Evolutionary conservation across 1,284 basidiomycete genomes (phyloP), one percentile per base, ranked within the genome.

Genomic region (Leucoagaricus sp.): DNA sequence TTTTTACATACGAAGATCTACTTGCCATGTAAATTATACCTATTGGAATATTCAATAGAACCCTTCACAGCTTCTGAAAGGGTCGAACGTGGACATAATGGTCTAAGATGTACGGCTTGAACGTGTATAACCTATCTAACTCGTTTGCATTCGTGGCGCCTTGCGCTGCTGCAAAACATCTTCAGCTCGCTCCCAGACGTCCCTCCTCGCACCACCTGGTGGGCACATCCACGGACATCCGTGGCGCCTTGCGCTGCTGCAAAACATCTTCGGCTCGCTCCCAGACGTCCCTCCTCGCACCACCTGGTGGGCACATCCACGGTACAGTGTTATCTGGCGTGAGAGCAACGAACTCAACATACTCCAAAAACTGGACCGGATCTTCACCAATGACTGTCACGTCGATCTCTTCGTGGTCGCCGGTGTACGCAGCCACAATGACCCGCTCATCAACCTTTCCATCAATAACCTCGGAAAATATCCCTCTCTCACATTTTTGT

Each of bases 181-280:
- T 17, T 54, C 53, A 15, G 45, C 53, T 36, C 53, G 23, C 17
- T 48, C 45, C 53, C 53, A 54, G 31, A 48, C 25, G 31, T 48
- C 34, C 45, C 19, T 41, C 10, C 10, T 25, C 10, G 6, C 12
- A n/a, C 34, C 36, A 21, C 23, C 25, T 19, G 34, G 45, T 29
- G 45, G 45, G 21, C 45, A 54, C 17, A 54, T 25, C 53, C 53
- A 53, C 4, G 51, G 51, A n/a, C n/a, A n/a, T n/a, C n/a, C n/a
- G n/a, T n/a, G n/a, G n/a, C 7, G 45, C 42, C 12, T 19, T 28
- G 15, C 42, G 51, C 21, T 36, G 31, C 13, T 25, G 42, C 29
- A 45, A 29, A 34, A 53, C 42, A 10, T 54, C 45, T 17, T 54
- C 53, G 21, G 45, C 53, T 36, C 53, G 23, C 17, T 48, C 45